Conservation (phyloP, 2,329 filamentous ascomycete genomes). For the Colletotrichum spaethianum region DNA sequence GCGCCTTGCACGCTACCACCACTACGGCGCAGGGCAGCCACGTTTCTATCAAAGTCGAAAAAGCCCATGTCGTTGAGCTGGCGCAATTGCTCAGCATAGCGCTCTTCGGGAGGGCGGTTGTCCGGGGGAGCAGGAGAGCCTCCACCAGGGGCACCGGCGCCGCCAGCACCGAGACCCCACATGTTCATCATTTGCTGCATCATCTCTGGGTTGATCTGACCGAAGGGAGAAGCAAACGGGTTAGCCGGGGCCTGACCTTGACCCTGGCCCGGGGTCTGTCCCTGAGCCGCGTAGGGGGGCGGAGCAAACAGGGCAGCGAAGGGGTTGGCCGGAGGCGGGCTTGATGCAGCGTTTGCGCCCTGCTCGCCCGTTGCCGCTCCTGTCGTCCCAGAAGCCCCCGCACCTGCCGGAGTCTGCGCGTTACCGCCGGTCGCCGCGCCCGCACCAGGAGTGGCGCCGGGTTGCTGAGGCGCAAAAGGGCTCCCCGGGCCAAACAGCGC, state of each 20-base stretch:
- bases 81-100: constrained; percentile 89
- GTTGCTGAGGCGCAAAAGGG: constrained; percentile 39
- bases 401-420: constrained; percentile 35
- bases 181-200: constrained; percentile 69
- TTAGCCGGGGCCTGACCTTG: constrained; percentile 50
- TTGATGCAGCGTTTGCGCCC: constrained; percentile 46
- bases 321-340: constrained; percentile 70
- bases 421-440: constrained; percentile 41
- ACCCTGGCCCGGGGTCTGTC: constrained; percentile 48
- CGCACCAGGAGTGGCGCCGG: constrained; percentile 31
- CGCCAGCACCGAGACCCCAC: constrained; percentile 57
- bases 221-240: constrained; percentile 61
- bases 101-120: constrained; percentile 91
- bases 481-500: constrained; percentile 49
- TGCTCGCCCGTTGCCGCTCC: constrained; percentile 42
- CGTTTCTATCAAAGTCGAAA: constrained; percentile 94
- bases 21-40: constrained; percentile 87
- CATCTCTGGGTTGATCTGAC: constrained; percentile 64
- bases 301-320: constrained; percentile 75
- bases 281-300: constrained; percentile 51
- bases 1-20: constrained; percentile 96
- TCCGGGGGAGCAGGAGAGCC: constrained; percentile 74
- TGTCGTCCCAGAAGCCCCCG: constrained; percentile 42
- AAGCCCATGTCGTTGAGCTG: constrained; percentile 99
- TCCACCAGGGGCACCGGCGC: constrained; percentile 49